A percentile compares a stretch with the other conserved stretches of the same genome.
Conservation (phyloP, 2,329 filamentous ascomycete species). For the Fusarium odoratissimum region DNA sequence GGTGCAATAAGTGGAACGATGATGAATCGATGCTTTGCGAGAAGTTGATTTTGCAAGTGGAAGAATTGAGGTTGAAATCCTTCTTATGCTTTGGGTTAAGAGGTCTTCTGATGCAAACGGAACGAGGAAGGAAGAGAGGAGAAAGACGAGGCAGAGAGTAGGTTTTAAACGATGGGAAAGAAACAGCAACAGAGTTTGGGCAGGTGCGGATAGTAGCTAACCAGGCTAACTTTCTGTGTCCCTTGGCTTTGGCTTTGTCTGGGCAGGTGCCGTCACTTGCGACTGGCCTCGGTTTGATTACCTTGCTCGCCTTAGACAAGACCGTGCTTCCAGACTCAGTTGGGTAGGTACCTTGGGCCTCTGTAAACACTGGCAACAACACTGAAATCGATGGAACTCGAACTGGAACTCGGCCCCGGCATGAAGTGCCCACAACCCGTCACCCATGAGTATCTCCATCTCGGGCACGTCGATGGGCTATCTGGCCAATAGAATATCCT, state of each 20-base stretch:
- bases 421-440: slow-evolving; percentile 34
- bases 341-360: not conserved
- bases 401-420: slow-evolving; percentile 33
- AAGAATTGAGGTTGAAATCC: not conserved
- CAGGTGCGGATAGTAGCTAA: not conserved
- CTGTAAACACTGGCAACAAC: slow-evolving; percentile 2
- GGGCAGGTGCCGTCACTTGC: slow-evolving; percentile 34
- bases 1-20: slow-evolving; percentile 37
- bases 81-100: slow-evolving; percentile 30
- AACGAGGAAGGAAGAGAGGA: slow-evolving; percentile 21
- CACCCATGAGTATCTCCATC: slow-evolving; percentile 14
- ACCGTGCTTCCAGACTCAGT: slow-evolving; percentile 32
- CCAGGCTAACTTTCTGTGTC: slow-evolving; percentile 3
- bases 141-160: slow-evolving; percentile 25
- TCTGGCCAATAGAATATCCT: slow-evolving; percentile 19
- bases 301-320: slow-evolving; percentile 27
- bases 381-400: slow-evolving; percentile 22
- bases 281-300: slow-evolving; percentile 46
- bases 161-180: slow-evolving; percentile 36
- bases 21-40: slow-evolving; percentile 31
- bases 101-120: slow-evolving; percentile 15
- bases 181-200: slow-evolving; percentile 12
- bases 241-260: slow-evolving; percentile 35
- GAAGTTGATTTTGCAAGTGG: slow-evolving; percentile 21
- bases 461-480: slow-evolving; percentile 1